Evolutionary conservation across 2,329 filamentous ascomycete genomes (phyloP), one percentile per base, ranked within the genome.

Genomic region (Elsinoe arachidis): DNA sequence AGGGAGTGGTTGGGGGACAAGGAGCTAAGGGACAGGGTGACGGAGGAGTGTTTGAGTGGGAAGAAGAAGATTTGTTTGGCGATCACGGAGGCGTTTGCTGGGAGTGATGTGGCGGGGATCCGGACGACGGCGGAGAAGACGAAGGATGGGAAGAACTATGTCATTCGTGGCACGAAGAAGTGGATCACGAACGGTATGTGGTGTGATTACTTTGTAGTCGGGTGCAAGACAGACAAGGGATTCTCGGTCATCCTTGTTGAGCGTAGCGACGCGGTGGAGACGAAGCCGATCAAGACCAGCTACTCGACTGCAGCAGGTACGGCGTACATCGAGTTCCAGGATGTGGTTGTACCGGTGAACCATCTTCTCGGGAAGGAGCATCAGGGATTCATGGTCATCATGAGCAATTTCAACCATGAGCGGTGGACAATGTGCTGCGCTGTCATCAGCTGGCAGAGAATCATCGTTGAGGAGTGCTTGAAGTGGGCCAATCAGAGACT

Each of bases 401-500:
- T 93, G 68, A 83, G 81, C 73, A 95, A 95, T 74, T 95, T 95
- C 76, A 93, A 93, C 77, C 88, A 93, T 73, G 67, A 69, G 64
- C 66, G 69, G 15, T 71, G 69, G 65, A 69, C 70, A 63, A 62
- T 72, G 68, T 62, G 62, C 73, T 74, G 76, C 63, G 82, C 74
- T 53, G 82, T 84, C 2, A 78, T 85, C 59, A 83, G 87, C 53
- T 78, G 80, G 71, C 82, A 78, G 56, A 80, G 88, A 61, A 79
- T 80, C 1, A 80, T 92, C 12, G 84, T 89, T 11, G 88, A 95
- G 70, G 89, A 95, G 69, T 92, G 84, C 65, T 75, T 95, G 61
- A 93, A 93, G 70, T 96, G 90, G 90, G 79, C 84, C 33, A 89
- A 93, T 74, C 90, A 95, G 73, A 84, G 89, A 52, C 78, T 90